Evolutionary conservation across 495 filamentous ascomycete species (phyloP).

Genomic region (Penicillium egyptiacum): DNA sequence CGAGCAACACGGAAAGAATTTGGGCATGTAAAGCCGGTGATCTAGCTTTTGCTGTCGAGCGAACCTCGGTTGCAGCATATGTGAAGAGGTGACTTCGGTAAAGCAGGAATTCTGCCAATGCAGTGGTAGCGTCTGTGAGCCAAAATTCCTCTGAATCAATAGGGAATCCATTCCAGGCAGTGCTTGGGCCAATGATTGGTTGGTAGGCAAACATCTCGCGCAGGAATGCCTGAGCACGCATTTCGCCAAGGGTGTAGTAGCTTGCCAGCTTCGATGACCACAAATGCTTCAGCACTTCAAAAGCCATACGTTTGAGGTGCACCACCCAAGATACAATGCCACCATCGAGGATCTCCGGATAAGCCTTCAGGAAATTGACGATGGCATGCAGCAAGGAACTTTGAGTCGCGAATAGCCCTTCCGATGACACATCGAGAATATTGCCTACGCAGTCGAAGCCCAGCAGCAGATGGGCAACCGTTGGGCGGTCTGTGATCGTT

Average conservation of each 20-base stretch:
- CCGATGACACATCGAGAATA: slow-evolving; percentile 60
- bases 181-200: slow-evolving; percentile 58
- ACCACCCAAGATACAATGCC: slow-evolving; percentile 68
- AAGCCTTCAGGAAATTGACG: slow-evolving; percentile 61
- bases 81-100: slow-evolving; percentile 73
- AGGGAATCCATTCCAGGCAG: slow-evolving; percentile 66
- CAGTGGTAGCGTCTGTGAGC: slow-evolving; percentile 56
- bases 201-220: slow-evolving; percentile 67
- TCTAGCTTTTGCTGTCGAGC: slow-evolving; percentile 65
- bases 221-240: slow-evolving; percentile 73
- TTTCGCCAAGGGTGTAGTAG: slow-evolving; percentile 67
- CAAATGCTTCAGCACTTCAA: slow-evolving; percentile 74
- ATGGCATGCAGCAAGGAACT: slow-evolving; percentile 82
- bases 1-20: slow-evolving; percentile 77
- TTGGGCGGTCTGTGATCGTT: slow-evolving; percentile 68
- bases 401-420: slow-evolving; percentile 62
- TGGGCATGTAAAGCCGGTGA: slow-evolving; percentile 72
- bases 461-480: slow-evolving; percentile 84
- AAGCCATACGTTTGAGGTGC: slow-evolving; percentile 67
- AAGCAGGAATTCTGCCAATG: slow-evolving; percentile 71
- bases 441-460: slow-evolving; percentile 75
- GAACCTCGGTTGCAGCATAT: slow-evolving; percentile 81
- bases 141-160: slow-evolving; percentile 61
- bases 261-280: slow-evolving; percentile 85
- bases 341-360: slow-evolving; percentile 62